A percentile compares a stretch with the other conserved stretches of the same genome.
Conservation (phyloP, 805 yeast species). For the Wickerhamomyces canadensis region DNA sequence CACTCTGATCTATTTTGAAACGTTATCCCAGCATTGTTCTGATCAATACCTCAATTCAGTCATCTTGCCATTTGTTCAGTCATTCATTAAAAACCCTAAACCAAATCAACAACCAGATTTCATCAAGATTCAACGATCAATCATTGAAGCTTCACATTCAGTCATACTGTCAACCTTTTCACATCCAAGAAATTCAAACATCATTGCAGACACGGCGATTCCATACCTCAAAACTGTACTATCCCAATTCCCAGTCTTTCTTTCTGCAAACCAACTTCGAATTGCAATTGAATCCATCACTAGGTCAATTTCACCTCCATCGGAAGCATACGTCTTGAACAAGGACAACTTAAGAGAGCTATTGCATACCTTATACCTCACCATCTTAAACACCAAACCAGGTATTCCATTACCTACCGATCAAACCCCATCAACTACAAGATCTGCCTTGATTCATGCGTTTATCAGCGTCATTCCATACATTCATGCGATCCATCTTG, state of each 20-base stretch:
- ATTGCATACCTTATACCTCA: slow-evolving; percentile 35
- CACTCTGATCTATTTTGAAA: slow-evolving; percentile 28
- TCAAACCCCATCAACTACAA: slow-evolving; percentile 27
- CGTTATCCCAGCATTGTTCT: slow-evolving; percentile 26
- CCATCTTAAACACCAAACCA: slow-evolving; percentile 33
- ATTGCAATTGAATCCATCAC: slow-evolving; percentile 56
- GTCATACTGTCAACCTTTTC: slow-evolving; percentile 38
- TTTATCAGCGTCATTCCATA: slow-evolving; percentile 50
- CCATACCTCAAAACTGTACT: slow-evolving; percentile 43
- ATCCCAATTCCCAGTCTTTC: slow-evolving; percentile 48
- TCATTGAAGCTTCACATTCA: slow-evolving; percentile 63
- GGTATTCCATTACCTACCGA: slow-evolving; percentile 24
- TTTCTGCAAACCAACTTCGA: slow-evolving; percentile 50
- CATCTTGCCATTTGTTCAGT: slow-evolving; percentile 25
- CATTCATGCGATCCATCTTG: slow-evolving; percentile 37
- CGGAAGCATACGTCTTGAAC: slow-evolving; percentile 26
- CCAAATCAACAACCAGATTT: slow-evolving; percentile 7
- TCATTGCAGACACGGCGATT: slow-evolving; percentile 21
- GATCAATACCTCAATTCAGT: slow-evolving; percentile 30
- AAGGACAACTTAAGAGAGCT: slow-evolving; percentile 29
- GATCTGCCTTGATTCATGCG: slow-evolving; percentile 43
- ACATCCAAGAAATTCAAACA: slow-evolving; percentile 16
- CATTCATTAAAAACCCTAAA: slow-evolving; percentile 12
- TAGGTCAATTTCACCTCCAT: slow-evolving; percentile 33
- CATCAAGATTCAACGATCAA: slow-evolving; percentile 18